Percentiles rank a stretch among this genome's conserved stretches.
These are phyloP conservation scores for Canavalia ensiformis DNA, from an alignment of 306 rosid genomes.

Conservation along the genomic window DNA sequence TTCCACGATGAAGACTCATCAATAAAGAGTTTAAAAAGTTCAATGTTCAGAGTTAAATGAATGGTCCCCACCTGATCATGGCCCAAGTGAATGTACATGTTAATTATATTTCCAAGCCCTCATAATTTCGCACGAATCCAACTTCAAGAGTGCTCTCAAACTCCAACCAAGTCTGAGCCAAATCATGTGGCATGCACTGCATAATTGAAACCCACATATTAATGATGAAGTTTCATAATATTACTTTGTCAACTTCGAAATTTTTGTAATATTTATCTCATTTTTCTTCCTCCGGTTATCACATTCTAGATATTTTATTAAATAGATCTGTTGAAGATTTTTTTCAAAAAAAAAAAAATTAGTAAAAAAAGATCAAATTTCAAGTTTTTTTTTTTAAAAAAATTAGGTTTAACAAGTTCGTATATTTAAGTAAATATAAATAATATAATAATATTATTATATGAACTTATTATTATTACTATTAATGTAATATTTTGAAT, in stretches of 20 bases:
- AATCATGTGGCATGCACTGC: conserved; percentile 5
- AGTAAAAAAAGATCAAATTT: too few relatives aligned
- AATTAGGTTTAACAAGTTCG: too few relatives aligned
- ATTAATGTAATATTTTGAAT: too few relatives aligned
- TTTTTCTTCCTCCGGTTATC: background rate
- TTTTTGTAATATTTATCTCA: background rate
- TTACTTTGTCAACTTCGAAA: background rate
- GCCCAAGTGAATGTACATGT: conserved; percentile 13
- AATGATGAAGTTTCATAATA: conserved; percentile 5
- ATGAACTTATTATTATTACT: too few relatives aligned
- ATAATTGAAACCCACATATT: conserved; percentile 31
- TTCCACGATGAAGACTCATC: conserved; percentile 52
- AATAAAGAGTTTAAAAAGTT: conserved; percentile 47
- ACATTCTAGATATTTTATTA: background rate
- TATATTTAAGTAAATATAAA: too few relatives aligned
- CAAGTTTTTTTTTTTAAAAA: too few relatives aligned
- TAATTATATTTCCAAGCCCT: background rate
- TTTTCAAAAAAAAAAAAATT: too few relatives aligned
- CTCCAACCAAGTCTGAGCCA: conserved; percentile 19
- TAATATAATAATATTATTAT: too few relatives aligned
- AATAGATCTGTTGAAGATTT: too few relatives aligned
- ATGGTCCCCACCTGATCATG: conserved; percentile 46
- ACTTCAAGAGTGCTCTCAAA: conserved; percentile 33
- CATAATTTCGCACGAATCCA: conserved; percentile 47
- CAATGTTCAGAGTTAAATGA: conserved; percentile 21